These are phyloP conservation scores for Daldinia bambusicola DNA, from an alignment of 495 filamentous ascomycete species.

Conservation along the genomic window DNA sequence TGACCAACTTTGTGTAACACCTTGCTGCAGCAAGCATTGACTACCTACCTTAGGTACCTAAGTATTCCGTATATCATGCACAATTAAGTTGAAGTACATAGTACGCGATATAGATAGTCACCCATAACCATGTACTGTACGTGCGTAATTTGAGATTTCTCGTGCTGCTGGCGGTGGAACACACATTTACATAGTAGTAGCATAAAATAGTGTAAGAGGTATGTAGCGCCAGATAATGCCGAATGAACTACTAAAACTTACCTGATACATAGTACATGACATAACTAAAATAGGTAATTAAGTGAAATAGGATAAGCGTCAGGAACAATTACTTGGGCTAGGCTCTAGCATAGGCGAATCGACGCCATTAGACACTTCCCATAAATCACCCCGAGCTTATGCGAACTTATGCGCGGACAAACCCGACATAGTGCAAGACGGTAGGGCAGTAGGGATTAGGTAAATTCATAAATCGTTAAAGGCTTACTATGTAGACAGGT, in stretches of 20 bases:
- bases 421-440: slow-evolving; percentile 23
- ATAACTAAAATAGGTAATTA: neutral
- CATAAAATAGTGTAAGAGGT: neutral
- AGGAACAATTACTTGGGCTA: neutral
- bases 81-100: too few relatives aligned
- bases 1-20: slow-evolving; percentile 4
- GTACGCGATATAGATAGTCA: too few relatives aligned
- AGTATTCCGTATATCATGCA: too few relatives aligned
- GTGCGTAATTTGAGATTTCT: neutral
- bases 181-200: too few relatives aligned
- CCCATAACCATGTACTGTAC: too few relatives aligned
- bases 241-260: too few relatives aligned
- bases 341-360: neutral
- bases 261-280: too few relatives aligned
- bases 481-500: too few relatives aligned
- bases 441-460: neutral
- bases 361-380: neutral
- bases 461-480: slow-evolving; percentile 16
- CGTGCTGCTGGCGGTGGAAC: too few relatives aligned
- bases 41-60: too few relatives aligned
- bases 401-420: slow-evolving; percentile 35
- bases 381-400: slow-evolving; percentile 17
- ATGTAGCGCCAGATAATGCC: neutral
- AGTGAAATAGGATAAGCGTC: neutral
- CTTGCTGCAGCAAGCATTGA: slow-evolving; percentile 18